Evolutionary conservation across 208 protist species (phyloP).

Genomic region (Herpetomonas tarakana): DNA sequence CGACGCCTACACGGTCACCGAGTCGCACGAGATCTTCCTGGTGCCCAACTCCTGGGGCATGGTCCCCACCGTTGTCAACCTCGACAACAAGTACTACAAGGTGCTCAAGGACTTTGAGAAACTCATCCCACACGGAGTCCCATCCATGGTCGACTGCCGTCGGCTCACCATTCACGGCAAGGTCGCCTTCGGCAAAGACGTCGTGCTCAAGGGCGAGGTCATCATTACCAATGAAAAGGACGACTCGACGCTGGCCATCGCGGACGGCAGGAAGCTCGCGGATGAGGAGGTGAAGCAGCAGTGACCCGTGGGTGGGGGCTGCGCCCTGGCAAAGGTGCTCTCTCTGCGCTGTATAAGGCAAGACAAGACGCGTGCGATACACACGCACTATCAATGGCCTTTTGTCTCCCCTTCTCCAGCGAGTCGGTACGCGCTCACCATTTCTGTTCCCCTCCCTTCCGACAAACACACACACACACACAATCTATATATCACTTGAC

Average conservation of each 20-base stretch:
- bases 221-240: constrained; percentile 50
- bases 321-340: too few species aligned
- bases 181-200: constrained; percentile 51
- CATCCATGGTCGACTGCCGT: constrained; percentile 60
- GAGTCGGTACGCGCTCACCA: too few species aligned
- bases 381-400: too few species aligned
- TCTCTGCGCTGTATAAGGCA: too few species aligned
- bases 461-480: too few species aligned
- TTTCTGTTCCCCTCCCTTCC: too few species aligned
- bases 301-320: too few species aligned
- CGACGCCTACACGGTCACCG: constrained; percentile 90
- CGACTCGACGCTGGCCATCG: constrained; percentile 28
- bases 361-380: too few species aligned
- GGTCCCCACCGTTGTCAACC: constrained; percentile 53
- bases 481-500: too few species aligned
- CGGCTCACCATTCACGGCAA: constrained; percentile 52
- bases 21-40: constrained; percentile 49
- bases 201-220: constrained; percentile 64
- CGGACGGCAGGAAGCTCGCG: constrained; percentile 39
- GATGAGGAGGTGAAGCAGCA: constrained; percentile 30
- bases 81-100: constrained; percentile 80
- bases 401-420: too few species aligned
- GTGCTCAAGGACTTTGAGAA: constrained; percentile 57
- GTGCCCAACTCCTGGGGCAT: constrained; percentile 47
- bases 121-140: constrained; percentile 55